A percentile compares a stretch with the other conserved stretches of the same genome.
Conservation (phyloP, 257 asterid genomes). For the Phtheirospermum japonicum region DNA sequence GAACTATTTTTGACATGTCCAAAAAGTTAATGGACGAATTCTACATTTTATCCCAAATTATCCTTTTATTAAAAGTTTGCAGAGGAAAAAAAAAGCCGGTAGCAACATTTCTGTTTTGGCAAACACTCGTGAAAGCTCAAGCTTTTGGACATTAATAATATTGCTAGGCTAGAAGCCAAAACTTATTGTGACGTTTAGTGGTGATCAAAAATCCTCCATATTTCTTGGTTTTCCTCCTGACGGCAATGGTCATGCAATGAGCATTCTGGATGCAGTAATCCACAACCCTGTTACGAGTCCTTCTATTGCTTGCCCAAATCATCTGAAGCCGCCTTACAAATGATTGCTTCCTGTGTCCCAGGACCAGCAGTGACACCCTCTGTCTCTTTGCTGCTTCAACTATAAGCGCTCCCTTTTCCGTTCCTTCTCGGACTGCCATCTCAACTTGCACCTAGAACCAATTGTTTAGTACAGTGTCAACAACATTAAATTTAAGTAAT, state of each 20-base stretch:
- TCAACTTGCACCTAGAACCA: slow-evolving; percentile 66
- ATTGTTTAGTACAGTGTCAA: background rate
- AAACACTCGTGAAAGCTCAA: too few species aligned
- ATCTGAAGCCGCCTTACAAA: slow-evolving; percentile 55
- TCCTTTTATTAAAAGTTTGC: too few species aligned
- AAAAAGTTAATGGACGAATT: too few species aligned
- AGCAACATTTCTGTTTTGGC: too few species aligned
- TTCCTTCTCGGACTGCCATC: slow-evolving; percentile 56
- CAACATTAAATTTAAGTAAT: too few species aligned
- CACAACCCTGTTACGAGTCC: slow-evolving; percentile 42
- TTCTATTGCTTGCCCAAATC: slow-evolving; percentile 46
- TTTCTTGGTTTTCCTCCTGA: slow-evolving; percentile 66
- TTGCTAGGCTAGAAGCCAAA: slow-evolving; percentile 97
- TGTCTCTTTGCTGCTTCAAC: slow-evolving; percentile 63
- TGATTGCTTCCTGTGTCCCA: slow-evolving; percentile 66
- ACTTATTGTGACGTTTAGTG: slow-evolving; percentile 86
- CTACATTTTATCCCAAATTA: too few species aligned
- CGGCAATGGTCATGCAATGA: slow-evolving; percentile 86
- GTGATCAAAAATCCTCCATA: slow-evolving; percentile 87
- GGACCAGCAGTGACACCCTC: slow-evolving; percentile 56
- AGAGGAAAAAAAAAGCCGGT: too few species aligned
- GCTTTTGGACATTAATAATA: too few species aligned
- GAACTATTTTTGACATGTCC: too few species aligned
- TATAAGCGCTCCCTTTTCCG: slow-evolving; percentile 59
- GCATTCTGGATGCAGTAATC: slow-evolving; percentile 82